Percentiles rank a stretch among this genome's conserved stretches.
These are phyloP conservation scores for Phaseolus coccineus DNA, from an alignment of 331 rosid species.

Conservation along the genomic window DNA sequence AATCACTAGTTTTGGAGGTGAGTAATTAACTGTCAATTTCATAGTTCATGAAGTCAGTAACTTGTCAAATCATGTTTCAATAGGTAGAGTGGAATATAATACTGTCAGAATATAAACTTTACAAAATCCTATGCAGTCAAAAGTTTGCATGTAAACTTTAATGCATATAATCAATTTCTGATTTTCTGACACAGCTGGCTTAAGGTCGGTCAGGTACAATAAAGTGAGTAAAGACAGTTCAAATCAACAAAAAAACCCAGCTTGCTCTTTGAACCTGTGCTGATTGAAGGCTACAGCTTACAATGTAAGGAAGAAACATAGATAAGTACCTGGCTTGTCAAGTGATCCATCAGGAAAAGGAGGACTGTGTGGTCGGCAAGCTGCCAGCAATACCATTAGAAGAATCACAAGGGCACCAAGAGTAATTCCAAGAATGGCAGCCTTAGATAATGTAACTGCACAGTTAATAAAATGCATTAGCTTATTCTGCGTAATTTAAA, in stretches of 20 bases:
- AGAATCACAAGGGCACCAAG: conserved; percentile 94
- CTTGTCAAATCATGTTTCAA: conserved; percentile 31
- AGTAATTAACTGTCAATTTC: conserved; percentile 64
- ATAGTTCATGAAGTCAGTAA: conserved; percentile 42
- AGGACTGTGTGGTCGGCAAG: conserved; percentile 81
- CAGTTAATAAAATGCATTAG: conserved; percentile 26
- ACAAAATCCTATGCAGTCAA: background rate
- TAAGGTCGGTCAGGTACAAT: background rate
- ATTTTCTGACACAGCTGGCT: background rate
- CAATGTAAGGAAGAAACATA: background rate
- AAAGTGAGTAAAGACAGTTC: background rate
- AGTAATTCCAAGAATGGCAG: conserved; percentile 92
- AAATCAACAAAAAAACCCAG: background rate
- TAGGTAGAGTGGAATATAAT: conserved; percentile 3
- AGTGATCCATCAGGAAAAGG: conserved; percentile 84
- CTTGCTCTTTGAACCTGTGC: background rate
- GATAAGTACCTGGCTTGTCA: conserved; percentile 81
- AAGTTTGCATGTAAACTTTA: conserved; percentile 1
- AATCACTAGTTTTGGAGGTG: conserved; percentile 88
- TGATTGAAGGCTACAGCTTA: conserved; percentile 1
- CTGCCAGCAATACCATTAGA: conserved; percentile 88
- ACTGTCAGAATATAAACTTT: background rate
- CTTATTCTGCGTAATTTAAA: background rate
- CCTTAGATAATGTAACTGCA: conserved; percentile 88
- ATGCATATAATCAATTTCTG: background rate